These are phyloP conservation scores for Isochrysis galbana DNA, from an alignment of 78 protist genomes.

Conservation along the genomic window DNA sequence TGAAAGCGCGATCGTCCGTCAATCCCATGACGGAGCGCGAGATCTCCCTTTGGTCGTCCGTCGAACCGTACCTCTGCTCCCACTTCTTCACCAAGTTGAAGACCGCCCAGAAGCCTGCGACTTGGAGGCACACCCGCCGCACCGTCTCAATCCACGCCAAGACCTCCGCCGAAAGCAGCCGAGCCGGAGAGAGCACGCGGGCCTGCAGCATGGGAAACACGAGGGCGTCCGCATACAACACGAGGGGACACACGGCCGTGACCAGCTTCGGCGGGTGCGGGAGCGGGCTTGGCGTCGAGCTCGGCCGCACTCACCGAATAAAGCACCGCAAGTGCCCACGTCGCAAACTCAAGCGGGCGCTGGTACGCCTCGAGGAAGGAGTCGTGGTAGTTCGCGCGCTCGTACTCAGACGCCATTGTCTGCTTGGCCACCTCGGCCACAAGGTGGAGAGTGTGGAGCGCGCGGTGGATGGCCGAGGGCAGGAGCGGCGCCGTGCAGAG, in stretches of 20 bases:
- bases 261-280: too few species aligned
- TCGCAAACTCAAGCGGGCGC: neutral
- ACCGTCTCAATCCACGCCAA: neutral
- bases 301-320: neutral
- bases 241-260: too few species aligned
- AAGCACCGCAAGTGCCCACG: neutral
- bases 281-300: too few species aligned
- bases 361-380: neutral
- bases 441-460: neutral
- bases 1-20: neutral
- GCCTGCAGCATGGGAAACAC: too few species aligned
- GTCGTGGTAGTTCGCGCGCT: neutral
- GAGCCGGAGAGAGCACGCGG: neutral
- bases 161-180: neutral
- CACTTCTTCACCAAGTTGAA: neutral
- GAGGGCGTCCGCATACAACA: too few species aligned
- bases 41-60: neutral
- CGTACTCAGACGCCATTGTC: neutral
- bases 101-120: neutral
- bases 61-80: neutral
- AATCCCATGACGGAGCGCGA: neutral
- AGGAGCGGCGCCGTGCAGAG: neutral
- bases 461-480: neutral
- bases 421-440: neutral
- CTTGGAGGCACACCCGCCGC: neutral